These are phyloP conservation scores for Neurospora sp. DNA, from an alignment of 495 filamentous ascomycete genomes.

Conservation along the genomic window DNA sequence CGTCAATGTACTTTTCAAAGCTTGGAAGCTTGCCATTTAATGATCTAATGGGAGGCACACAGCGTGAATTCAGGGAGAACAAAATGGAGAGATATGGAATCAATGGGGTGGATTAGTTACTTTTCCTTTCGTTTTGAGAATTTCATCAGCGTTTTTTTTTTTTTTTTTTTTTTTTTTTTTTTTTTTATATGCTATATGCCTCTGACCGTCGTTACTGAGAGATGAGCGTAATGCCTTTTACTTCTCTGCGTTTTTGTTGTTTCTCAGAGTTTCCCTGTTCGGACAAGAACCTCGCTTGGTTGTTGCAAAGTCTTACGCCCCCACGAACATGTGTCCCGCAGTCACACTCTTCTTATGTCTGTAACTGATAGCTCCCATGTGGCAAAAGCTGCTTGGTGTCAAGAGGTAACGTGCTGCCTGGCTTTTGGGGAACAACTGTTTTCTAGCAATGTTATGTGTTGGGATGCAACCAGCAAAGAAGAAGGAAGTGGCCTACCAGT, in stretches of 20 bases:
- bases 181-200: neutral
- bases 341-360: neutral
- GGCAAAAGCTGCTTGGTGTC: neutral
- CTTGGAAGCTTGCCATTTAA: neutral
- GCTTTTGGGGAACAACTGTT: neutral
- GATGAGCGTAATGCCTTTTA: neutral
- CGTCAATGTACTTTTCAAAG: neutral
- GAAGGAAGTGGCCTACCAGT: neutral
- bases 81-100: neutral
- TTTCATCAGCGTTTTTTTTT: neutral
- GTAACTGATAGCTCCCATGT: neutral
- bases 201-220: too few relatives aligned
- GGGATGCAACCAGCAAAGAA: neutral
- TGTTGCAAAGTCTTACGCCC: neutral
- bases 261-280: neutral
- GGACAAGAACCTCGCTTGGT: neutral
- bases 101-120: neutral
- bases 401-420: neutral
- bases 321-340: neutral
- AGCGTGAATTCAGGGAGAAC: neutral
- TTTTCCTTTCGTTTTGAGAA: neutral
- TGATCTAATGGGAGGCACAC: neutral
- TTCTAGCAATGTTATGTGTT: too few relatives aligned
- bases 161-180: neutral
- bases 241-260: neutral